A percentile compares a stretch with the other conserved stretches of the same genome.
Evolutionary conservation across 495 filamentous ascomycete genomes (phyloP).

Genomic region (Hypoxylon lienhwacheense): DNA sequence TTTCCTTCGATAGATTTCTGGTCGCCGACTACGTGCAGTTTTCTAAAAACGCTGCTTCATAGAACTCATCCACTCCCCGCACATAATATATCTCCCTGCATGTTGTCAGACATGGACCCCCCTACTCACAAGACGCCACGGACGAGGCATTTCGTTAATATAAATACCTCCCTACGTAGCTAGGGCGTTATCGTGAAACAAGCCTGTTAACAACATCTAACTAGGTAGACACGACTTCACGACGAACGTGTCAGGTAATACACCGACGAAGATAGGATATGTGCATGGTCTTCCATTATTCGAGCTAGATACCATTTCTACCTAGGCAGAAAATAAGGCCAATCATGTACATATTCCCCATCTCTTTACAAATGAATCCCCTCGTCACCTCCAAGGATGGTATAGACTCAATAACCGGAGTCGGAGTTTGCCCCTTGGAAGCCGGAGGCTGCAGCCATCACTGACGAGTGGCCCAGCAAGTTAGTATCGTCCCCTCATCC

Average conservation of each 20-base stretch:
- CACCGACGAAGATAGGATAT: background rate
- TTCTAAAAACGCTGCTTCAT: too few relatives aligned
- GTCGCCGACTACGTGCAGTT: background rate
- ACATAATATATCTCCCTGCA: too few relatives aligned
- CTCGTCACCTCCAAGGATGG: slow-evolving; percentile 17
- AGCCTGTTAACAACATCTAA: background rate
- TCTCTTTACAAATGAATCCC: slow-evolving; percentile 17
- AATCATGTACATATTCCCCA: slow-evolving; percentile 26
- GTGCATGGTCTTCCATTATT: slow-evolving; percentile 11
- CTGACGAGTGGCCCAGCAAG: slow-evolving; percentile 20
- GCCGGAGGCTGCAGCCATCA: slow-evolving; percentile 27
- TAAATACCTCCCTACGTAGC: background rate
- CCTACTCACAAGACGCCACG: slow-evolving; percentile 5
- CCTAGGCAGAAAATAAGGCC: slow-evolving; percentile 14
- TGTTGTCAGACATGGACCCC: slow-evolving; percentile 3
- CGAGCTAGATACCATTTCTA: slow-evolving; percentile 11
- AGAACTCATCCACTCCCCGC: too few relatives aligned
- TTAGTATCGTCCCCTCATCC: slow-evolving; percentile 26
- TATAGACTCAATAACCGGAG: slow-evolving; percentile 3
- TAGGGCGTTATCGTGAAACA: background rate
- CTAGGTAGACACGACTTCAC: background rate
- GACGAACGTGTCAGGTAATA: background rate
- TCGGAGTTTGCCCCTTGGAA: slow-evolving; percentile 2
- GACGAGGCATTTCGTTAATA: background rate
- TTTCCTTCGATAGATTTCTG: slow-evolving; percentile 4